Conservation (phyloP, 441 rosid species). For the Mallotus japonicus region DNA sequence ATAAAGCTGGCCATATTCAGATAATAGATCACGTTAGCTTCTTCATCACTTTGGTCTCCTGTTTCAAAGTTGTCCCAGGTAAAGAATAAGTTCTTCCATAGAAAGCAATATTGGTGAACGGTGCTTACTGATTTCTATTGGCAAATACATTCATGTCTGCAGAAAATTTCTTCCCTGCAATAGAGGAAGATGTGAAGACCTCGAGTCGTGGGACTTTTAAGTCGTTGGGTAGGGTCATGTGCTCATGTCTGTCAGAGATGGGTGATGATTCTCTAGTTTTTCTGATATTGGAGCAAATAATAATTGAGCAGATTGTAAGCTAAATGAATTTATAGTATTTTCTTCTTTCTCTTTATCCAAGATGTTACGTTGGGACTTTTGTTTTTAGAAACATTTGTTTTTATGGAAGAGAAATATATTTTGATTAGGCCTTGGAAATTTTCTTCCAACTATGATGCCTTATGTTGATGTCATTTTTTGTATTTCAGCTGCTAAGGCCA, state of each 20-base stretch:
- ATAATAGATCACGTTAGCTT: conserved; percentile 72
- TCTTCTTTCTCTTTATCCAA: neutral
- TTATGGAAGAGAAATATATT: too few relatives aligned
- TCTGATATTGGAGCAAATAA: conserved; percentile 49
- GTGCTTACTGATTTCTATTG: conserved; percentile 17
- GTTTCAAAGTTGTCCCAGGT: conserved; percentile 66
- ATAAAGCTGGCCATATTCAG: conserved; percentile 61
- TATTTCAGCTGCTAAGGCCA: conserved; percentile 49
- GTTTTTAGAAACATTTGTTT: neutral
- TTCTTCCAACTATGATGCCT: conserved; percentile 10
- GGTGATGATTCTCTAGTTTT: conserved; percentile 69
- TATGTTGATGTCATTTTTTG: conserved; percentile 14
- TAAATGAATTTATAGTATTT: conserved; percentile 18
- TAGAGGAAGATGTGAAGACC: conserved; percentile 31
- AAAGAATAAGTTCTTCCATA: conserved; percentile 20
- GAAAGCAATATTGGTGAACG: conserved; percentile 4
- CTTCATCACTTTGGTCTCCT: conserved; percentile 56
- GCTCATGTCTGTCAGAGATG: conserved; percentile 56
- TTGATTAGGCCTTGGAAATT: neutral
- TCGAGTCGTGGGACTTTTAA: conserved; percentile 45
- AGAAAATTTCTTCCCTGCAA: conserved; percentile 38
- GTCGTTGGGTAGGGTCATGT: conserved; percentile 45
- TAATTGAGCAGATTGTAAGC: conserved; percentile 66
- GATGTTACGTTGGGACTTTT: neutral
- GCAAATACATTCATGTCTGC: conserved; percentile 29